Conservation (phyloP, 192 early-diverging fungal species). For the Backusella psychrophila region DNA sequence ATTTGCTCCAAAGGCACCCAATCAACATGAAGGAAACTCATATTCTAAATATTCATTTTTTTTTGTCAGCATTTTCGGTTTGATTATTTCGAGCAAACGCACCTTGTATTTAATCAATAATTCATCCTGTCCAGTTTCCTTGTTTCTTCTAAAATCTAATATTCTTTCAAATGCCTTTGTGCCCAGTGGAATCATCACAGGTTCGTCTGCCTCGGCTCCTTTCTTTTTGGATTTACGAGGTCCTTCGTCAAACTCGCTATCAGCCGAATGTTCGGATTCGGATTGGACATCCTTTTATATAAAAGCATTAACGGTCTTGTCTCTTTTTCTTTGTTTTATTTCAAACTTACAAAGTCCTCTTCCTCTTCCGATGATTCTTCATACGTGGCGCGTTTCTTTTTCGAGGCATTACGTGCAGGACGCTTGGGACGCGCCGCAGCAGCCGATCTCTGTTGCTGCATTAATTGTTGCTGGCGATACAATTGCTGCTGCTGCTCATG, state of each 20-base stretch:
- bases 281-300: conserved; percentile 20
- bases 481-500: not conserved
- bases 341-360: conserved; percentile 20
- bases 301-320: no score
- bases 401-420: conserved; percentile 22
- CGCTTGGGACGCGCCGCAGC: not conserved
- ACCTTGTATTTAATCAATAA: conserved; percentile 83
- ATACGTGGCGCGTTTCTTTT: conserved; percentile 26
- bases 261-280: conserved; percentile 19
- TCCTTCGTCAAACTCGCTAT: conserved; percentile 32
- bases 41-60: conserved; percentile 33
- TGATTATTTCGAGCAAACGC: not conserved
- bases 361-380: conserved; percentile 29
- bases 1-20: conserved; percentile 60
- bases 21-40: conserved; percentile 70
- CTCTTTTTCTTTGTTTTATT: not conserved
- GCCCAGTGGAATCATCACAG: conserved; percentile 55
- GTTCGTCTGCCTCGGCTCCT: conserved; percentile 34
- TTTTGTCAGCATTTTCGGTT: not conserved
- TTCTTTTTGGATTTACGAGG: conserved; percentile 13
- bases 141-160: conserved; percentile 44
- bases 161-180: conserved; percentile 52
- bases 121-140: conserved; percentile 51
- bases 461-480: conserved; percentile 9
- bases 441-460: not conserved